Conservation (phyloP, 2,329 filamentous ascomycete species). For the Hypoxylon sp. region DNA sequence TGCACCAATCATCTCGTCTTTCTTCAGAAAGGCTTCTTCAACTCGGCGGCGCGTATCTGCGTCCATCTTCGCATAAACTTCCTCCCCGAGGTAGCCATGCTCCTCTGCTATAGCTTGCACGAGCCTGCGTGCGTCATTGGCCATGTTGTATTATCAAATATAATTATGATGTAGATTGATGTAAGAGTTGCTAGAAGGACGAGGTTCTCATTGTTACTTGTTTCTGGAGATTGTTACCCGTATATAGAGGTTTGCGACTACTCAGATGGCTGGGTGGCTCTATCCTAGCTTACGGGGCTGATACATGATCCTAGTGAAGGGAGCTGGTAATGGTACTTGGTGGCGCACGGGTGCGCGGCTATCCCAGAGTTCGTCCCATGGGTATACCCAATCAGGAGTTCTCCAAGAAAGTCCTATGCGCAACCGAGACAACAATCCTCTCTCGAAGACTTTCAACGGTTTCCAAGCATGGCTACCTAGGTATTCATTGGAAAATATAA, state of each 20-base stretch:
- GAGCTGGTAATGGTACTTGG: background rate
- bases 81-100: slow-evolving; percentile 46
- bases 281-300: background rate
- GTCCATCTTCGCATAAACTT: slow-evolving; percentile 28
- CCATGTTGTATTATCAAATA: background rate
- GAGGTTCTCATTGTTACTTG: background rate
- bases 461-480: background rate
- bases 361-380: background rate
- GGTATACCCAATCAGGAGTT: background rate
- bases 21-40: slow-evolving; percentile 33
- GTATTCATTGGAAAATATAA: background rate
- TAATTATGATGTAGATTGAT: background rate
- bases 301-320: background rate
- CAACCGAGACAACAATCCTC: background rate
- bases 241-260: background rate
- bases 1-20: slow-evolving; percentile 40
- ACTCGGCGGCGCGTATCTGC: slow-evolving; percentile 29
- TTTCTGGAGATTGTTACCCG: background rate
- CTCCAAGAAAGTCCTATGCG: background rate
- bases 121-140: slow-evolving; percentile 27
- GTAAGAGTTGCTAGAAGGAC: background rate
- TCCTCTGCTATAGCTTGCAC: slow-evolving; percentile 42
- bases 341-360: background rate
- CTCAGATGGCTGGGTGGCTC: background rate
- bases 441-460: background rate